These are phyloP conservation scores for Chlorella sp. DNA, from an alignment of 139 green algal species.

Conservation along the genomic window DNA sequence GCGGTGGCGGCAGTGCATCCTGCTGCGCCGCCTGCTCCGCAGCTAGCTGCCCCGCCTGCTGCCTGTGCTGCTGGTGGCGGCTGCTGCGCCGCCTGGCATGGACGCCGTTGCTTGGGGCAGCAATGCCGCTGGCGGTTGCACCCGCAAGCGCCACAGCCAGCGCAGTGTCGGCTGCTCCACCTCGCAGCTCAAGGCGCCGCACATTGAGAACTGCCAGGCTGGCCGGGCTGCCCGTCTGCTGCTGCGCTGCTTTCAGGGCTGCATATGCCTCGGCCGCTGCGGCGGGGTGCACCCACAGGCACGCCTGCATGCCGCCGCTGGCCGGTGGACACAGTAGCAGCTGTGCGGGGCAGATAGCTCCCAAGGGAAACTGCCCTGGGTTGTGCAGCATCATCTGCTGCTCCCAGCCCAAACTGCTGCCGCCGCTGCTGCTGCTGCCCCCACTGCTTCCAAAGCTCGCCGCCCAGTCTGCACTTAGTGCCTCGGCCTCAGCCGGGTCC, in stretches of 20 bases:
- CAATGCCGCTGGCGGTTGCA: background rate
- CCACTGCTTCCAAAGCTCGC: background rate
- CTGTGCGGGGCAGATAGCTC: conserved; percentile 45
- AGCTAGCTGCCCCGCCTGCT: conserved; percentile 5
- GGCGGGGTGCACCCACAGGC: conserved; percentile 39
- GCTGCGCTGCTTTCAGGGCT: background rate
- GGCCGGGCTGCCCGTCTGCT: background rate
- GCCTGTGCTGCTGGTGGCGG: conserved; percentile 6
- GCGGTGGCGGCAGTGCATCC: background rate
- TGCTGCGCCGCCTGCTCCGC: background rate
- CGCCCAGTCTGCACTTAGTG: background rate
- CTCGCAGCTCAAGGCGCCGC: conserved; percentile 38
- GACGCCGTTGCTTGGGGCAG: too few relatives aligned
- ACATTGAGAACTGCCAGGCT: conserved; percentile 1
- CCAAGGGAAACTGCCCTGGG: conserved; percentile 23
- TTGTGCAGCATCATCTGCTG: conserved; percentile 43
- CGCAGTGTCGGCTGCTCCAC: background rate
- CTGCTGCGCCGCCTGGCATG: conserved; percentile 14
- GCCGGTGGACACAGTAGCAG: conserved; percentile 33
- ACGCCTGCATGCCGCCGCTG: background rate
- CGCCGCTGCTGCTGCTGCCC: background rate
- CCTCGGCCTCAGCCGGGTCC: background rate
- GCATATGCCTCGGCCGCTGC: conserved; percentile 11
- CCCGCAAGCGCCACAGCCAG: background rate
- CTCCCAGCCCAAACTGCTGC: conserved; percentile 30